Conservation (phyloP, 1,284 basidiomycete genomes). For the Bondarzewia mesenterica region DNA sequence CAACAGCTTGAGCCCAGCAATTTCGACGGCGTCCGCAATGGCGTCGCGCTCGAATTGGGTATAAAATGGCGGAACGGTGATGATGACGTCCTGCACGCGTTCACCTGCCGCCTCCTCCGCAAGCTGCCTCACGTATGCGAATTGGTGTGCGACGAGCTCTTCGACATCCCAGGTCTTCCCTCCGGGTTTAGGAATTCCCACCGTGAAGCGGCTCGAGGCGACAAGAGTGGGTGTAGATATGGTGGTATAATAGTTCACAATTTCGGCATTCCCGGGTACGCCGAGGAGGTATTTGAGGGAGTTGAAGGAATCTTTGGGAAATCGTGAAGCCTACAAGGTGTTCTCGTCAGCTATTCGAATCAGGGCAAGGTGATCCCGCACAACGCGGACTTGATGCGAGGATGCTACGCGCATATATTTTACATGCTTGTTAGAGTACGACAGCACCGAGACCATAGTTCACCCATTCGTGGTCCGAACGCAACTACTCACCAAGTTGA, state of each 20-base stretch:
- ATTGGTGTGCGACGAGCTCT: slow-evolving; percentile 92
- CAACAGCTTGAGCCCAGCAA: slow-evolving; percentile 80
- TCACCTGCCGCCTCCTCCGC: slow-evolving; percentile 78
- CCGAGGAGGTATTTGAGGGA: slow-evolving; percentile 87
- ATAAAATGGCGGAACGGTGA: slow-evolving; percentile 85
- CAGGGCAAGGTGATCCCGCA: background rate
- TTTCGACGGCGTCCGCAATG: slow-evolving; percentile 84
- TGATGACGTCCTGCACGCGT: slow-evolving; percentile 71
- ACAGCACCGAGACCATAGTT: too few relatives aligned
- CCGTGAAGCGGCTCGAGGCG: slow-evolving; percentile 24
- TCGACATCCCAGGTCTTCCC: slow-evolving; percentile 77
- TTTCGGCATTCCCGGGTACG: slow-evolving; percentile 54
- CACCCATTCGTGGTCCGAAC: background rate
- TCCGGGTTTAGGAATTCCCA: slow-evolving; percentile 52
- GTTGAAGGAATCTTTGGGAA: slow-evolving; percentile 83
- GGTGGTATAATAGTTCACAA: slow-evolving; percentile 55
- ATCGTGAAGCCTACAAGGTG: slow-evolving; percentile 77
- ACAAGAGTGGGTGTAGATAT: slow-evolving; percentile 34
- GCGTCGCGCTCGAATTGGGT: slow-evolving; percentile 85
- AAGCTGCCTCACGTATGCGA: slow-evolving; percentile 83
- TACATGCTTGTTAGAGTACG: too few relatives aligned
- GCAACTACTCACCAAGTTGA: slow-evolving; percentile 59
- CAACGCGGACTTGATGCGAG: background rate
- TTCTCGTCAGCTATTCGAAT: background rate
- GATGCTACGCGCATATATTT: too few relatives aligned